Evolutionary conservation across 768 basidiomycete species (phyloP).

Genomic region (Russula dissimulans): DNA sequence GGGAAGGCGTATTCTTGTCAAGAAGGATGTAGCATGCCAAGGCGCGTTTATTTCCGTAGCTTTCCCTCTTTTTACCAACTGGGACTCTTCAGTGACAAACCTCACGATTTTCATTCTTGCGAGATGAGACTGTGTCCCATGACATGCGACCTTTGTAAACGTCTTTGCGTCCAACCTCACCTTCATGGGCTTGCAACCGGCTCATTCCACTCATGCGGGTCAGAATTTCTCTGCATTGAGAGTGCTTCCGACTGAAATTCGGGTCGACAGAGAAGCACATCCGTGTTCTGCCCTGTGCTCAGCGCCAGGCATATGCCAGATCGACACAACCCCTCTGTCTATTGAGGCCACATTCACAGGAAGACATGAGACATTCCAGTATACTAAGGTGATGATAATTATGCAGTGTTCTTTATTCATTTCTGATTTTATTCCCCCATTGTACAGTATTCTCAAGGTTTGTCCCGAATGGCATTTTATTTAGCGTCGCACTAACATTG

Average conservation of each 20-base stretch:
- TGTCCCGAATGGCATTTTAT: neutral
- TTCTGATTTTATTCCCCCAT: neutral
- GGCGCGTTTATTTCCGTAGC: neutral
- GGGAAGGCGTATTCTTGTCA: slow-evolving; percentile 12
- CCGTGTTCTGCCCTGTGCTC: slow-evolving; percentile 36
- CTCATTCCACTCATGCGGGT: slow-evolving; percentile 52
- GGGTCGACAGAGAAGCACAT: slow-evolving; percentile 40
- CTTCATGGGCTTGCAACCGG: slow-evolving; percentile 38
- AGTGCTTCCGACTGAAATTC: neutral
- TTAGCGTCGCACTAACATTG: neutral
- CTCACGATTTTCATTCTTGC: slow-evolving; percentile 42
- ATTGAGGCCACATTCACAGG: slow-evolving; percentile 57
- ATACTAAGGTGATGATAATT: slow-evolving; percentile 42
- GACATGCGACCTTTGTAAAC: slow-evolving; percentile 44
- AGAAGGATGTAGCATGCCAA: slow-evolving; percentile 8
- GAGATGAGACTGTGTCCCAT: slow-evolving; percentile 45
- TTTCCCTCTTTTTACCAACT: neutral
- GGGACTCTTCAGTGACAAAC: slow-evolving; percentile 29
- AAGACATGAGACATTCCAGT: slow-evolving; percentile 50
- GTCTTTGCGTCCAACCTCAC: slow-evolving; percentile 44
- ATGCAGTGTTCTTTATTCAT: neutral
- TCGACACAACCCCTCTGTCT: slow-evolving; percentile 47
- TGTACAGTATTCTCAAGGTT: slow-evolving; percentile 47
- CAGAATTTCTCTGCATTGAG: slow-evolving; percentile 5
- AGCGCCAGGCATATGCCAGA: slow-evolving; percentile 46